phyloP scores from a whole-genome alignment of 2,329 filamentous ascomycete genomes.

The Pseudofabraea citricarpa region DNA sequence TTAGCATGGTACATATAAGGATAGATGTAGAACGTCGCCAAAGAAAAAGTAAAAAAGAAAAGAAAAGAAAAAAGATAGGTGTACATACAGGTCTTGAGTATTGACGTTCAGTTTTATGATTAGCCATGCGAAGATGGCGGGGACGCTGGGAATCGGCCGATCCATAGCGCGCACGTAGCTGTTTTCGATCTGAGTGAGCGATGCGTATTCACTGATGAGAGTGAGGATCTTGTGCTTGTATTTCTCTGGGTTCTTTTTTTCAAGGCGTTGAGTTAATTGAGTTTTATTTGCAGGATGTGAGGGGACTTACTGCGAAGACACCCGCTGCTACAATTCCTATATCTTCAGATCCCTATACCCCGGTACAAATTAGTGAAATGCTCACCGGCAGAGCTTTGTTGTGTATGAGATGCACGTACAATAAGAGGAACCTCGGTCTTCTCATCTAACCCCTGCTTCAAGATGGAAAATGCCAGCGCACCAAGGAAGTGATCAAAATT shows the following conservation, averaged over 20 bases:
- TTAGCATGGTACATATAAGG: neutral
- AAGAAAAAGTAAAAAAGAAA: neutral
- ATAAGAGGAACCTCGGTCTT: conserved; percentile 10
- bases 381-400: too few relatives aligned
- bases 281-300: neutral
- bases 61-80: neutral
- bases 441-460: conserved; percentile 11
- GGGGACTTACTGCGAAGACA: conserved; percentile 12
- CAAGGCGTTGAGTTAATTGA: neutral
- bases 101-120: conserved; percentile 12
- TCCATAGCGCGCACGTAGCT: conserved; percentile 9
- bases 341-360: conserved; percentile 12
- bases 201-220: conserved; percentile 9
- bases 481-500: conserved; percentile 25
- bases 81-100: conserved; percentile 12
- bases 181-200: conserved; percentile 12
- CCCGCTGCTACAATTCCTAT: conserved; percentile 16
- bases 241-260: conserved; percentile 10
- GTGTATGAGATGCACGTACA: too few relatives aligned
- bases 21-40: neutral
- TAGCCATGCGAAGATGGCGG: conserved; percentile 9
- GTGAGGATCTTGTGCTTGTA: conserved; percentile 8
- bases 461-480: conserved; percentile 8
- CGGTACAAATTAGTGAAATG: neutral
- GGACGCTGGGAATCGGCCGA: conserved; percentile 8